Evolutionary conservation across 495 filamentous ascomycete species (phyloP), one percentile per base, ranked within the genome.

Genomic region (Penicillium paradoxum): DNA sequence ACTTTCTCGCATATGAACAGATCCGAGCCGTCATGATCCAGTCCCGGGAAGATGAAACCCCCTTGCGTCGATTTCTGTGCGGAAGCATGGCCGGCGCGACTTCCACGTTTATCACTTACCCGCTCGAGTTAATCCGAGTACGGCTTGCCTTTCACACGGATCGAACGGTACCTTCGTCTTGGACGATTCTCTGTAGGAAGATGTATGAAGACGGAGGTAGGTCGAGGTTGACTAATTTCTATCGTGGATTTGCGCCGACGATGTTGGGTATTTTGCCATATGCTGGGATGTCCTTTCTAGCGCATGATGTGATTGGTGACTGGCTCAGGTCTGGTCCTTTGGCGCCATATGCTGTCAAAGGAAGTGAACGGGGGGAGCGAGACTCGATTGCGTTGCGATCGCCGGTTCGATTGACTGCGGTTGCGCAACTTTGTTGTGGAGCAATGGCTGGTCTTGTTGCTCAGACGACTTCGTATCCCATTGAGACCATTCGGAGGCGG

Each of bases 1-100:
- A 96, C 59, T 97, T 97, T 65, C 76, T 96, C 39, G 88, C 90
- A 6, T 97, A 97, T 69, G 91, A 97, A 70, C 91, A 97, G 65
- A 84, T 95, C 51, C 84, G 91, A 27, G 76, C 80, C 11, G 55
- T 83, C 6, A 53, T 96, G 6, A 96, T 97, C 47, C 73, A 72
- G 18, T 70, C 67, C 2, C 75, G 73, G 25, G 73, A 83, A 6
- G 80, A 93, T 24, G 91, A 97, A 66, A 93, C 90, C 0, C 78
- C 84, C 2, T 63, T 85, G 19, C 83, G 91, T 11, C 79, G 91
- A 15, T 78, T 96, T 21, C 56, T 87, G 14, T 83, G 82, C 24
- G 91, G 91, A 4, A 81, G 82, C 49, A 40, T 92, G 41, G 90
- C 91, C 9, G 91, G 91, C 33, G 81, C 89, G 36, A 85, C 87